phyloP scores from a whole-genome alignment of 106 monocot genomes.

The Allium fistulosum region DNA sequence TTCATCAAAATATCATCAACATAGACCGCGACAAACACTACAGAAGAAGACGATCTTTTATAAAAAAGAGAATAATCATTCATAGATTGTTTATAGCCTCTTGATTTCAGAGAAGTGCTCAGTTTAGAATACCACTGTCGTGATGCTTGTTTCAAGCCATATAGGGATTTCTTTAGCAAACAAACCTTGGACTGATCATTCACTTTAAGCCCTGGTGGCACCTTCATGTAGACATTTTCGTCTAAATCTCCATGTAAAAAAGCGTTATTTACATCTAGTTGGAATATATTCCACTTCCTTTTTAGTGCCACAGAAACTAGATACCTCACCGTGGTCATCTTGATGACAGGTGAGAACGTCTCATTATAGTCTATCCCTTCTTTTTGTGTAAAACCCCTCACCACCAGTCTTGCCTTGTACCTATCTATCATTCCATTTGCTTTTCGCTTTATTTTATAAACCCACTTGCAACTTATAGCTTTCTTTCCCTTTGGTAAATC shows the following conservation, averaged over 20 bases:
- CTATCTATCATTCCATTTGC: not conserved
- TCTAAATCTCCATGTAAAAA: not conserved
- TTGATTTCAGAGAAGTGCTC: not conserved
- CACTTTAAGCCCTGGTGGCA: not conserved
- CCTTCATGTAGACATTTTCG: not conserved
- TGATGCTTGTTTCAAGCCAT: not conserved
- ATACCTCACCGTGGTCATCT: not conserved
- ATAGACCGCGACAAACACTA: conserved; percentile 1
- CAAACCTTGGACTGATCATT: not conserved
- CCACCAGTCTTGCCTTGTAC: not conserved
- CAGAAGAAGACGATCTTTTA: not conserved
- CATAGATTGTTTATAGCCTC: not conserved
- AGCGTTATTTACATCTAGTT: not conserved
- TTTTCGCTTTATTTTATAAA: not conserved
- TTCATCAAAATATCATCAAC: conserved; percentile 7
- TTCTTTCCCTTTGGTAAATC: not conserved
- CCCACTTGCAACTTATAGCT: not conserved
- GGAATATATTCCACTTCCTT: not conserved
- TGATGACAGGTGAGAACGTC: not conserved
- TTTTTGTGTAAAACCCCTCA: not conserved
- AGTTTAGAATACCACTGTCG: not conserved
- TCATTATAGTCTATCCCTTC: not conserved
- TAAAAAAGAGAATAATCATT: not conserved
- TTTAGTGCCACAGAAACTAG: not conserved
- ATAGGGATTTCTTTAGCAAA: not conserved